Conservation (phyloP, 352 stramenopile genomes). For the Nothophytophthora sp. region DNA sequence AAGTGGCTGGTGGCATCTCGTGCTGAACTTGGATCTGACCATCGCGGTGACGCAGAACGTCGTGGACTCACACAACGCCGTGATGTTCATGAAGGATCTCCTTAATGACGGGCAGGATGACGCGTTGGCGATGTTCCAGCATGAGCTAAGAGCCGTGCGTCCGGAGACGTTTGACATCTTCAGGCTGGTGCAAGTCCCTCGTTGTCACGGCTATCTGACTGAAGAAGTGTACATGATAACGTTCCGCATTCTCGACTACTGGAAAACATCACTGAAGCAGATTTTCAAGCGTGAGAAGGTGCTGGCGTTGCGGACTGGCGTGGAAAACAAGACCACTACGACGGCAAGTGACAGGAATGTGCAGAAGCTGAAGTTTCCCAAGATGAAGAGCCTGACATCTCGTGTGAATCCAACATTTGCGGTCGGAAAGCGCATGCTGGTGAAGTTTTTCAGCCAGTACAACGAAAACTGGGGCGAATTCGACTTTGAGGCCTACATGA, state of each 20-base stretch:
- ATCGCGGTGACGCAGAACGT: constrained; percentile 98
- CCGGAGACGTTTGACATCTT: constrained; percentile 73
- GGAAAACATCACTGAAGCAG: constrained; percentile 56
- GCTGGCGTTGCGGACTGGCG: constrained; percentile 10
- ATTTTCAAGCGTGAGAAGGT: constrained; percentile 55
- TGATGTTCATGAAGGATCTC: constrained; percentile 75
- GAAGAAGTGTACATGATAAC: constrained; percentile 62
- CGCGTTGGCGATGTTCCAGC: constrained; percentile 51
- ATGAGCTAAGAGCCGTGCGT: constrained; percentile 39
- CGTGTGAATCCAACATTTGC: constrained; percentile 81
- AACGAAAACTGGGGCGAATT: constrained; percentile 86
- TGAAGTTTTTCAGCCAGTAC: constrained; percentile 88
- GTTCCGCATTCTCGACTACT: constrained; percentile 61
- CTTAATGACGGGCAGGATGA: constrained; percentile 66
- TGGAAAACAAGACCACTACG: neutral
- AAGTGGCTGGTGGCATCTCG: constrained; percentile 97
- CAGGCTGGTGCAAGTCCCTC: constrained; percentile 58
- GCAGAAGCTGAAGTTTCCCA: constrained; percentile 35
- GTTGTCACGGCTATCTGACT: constrained; percentile 57
- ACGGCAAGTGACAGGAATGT: neutral
- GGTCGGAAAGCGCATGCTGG: constrained; percentile 49
- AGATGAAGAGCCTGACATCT: constrained; percentile 66
- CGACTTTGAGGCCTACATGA: constrained; percentile 66
- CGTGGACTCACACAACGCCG: constrained; percentile 82
- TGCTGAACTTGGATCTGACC: constrained; percentile 95